Base-by-base conservation (phyloP, 768 basidiomycete species). In the Mycena rebaudengoi region DNA sequence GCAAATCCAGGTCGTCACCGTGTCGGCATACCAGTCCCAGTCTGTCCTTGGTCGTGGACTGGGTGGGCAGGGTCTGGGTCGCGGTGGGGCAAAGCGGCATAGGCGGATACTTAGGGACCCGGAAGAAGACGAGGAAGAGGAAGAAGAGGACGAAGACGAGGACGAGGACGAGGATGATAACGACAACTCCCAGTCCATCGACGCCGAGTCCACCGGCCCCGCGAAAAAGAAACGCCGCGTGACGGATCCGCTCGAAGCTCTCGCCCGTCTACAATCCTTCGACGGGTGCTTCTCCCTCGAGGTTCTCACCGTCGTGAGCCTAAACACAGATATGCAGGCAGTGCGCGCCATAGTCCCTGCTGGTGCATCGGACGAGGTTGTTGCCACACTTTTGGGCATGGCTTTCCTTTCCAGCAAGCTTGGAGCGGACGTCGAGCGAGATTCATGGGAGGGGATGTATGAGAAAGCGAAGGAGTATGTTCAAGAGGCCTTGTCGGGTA, bases 201-300 rank as follows among this genome's bases (percentile, higher is more conserved):
- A 44, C 13, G 41, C n/a, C 8, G 35, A 28, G n/a, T n/a, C 18
- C 21, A n/a, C 16, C 39, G 30, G 5, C 14, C 10, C 13, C 23
- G 20, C 8, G 41, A 21, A 8, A n/a, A n/a, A n/a, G n/a, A n/a
- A n/a, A n/a, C n/a, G n/a, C n/a, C n/a, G n/a, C n/a, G n/a, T 26
- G 7, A 16, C 41, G 43, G 65, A 62, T 39, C 37, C 30, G 13
- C 51, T 69, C 39, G 65, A 69, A 20, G 43, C 13, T 5, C 65
- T 69, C 6, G 68, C 68, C 3, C 65, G 68, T n/a, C 25, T 59
- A 25, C 68, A 69, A 44, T 32, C 62, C 13, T 69, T 69, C 53
- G 62, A 66, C 41, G 68, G 65, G 21, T 49, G 65, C 45, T 69
- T 69, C 55, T 66, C 68, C 0, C 50, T 53, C 28, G 58, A 37